Percentiles rank a stretch among this genome's conserved stretches.
Conservation (phyloP, 768 basidiomycete species). For the Glaciozyma antarctica region DNA sequence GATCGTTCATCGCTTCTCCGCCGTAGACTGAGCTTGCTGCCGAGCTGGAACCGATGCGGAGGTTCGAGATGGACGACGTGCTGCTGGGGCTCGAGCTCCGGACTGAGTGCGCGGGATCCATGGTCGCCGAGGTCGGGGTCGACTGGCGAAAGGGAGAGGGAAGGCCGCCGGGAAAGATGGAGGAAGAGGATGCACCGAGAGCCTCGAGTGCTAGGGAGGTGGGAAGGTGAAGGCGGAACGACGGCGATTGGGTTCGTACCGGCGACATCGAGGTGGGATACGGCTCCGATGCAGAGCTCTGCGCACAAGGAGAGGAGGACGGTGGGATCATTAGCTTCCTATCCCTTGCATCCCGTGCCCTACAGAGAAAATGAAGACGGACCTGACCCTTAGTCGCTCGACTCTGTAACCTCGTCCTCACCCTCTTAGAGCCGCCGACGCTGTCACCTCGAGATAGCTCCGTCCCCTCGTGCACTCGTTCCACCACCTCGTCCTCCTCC, state of each 20-base stretch:
- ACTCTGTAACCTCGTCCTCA: not conserved
- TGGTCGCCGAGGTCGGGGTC: slow-evolving; percentile 15
- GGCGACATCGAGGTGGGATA: slow-evolving; percentile 15
- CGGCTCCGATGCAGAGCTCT: not conserved
- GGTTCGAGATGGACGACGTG: slow-evolving; percentile 13
- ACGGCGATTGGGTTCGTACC: slow-evolving; percentile 14
- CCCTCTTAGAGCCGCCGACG: not conserved
- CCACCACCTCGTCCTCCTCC: not conserved
- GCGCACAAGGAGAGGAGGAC: not conserved
- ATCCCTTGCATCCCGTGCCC: not conserved
- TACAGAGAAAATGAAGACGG: not conserved
- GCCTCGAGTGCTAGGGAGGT: slow-evolving; percentile 11
- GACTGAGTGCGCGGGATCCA: slow-evolving; percentile 23
- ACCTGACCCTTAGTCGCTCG: slow-evolving; percentile 14
- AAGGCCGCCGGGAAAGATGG: slow-evolving; percentile 19
- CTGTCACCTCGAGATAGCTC: not conserved
- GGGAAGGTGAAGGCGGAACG: slow-evolving; percentile 5
- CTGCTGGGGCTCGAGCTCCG: slow-evolving; percentile 23
- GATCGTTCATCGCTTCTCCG: slow-evolving; percentile 2
- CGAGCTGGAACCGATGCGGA: slow-evolving; percentile 17
- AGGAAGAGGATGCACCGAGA: slow-evolving; percentile 11
- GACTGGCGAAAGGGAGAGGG: slow-evolving; percentile 26
- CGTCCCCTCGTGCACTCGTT: not conserved
- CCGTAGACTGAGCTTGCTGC: slow-evolving; percentile 16
- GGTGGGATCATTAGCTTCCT: not conserved